phyloP scores from a whole-genome alignment of 2,329 filamentous ascomycete species.

The Fusarium burgessii region DNA sequence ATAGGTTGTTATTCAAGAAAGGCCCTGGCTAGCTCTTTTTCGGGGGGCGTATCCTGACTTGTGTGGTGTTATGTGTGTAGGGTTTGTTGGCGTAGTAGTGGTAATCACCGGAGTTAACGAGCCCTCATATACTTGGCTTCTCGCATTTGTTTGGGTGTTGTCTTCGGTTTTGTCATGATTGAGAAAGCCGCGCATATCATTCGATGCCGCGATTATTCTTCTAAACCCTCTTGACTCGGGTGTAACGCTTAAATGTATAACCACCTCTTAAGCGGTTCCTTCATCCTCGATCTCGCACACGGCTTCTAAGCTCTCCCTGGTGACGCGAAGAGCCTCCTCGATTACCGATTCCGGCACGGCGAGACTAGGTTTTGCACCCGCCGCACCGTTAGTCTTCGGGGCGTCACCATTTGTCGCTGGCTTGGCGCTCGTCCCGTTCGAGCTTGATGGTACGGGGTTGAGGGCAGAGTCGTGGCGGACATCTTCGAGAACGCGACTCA shows the following conservation, averaged over 20 bases:
- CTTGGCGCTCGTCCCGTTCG: constrained; percentile 51
- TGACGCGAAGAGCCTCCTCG: constrained; percentile 71
- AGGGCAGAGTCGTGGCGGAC: constrained; percentile 63
- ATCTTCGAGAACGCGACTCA: constrained; percentile 71
- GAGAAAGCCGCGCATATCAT: not conserved
- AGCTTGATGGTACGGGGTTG: constrained; percentile 41
- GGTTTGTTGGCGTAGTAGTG: not conserved
- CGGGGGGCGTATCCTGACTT: not conserved
- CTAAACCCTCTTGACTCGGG: not conserved
- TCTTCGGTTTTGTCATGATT: constrained; percentile 1
- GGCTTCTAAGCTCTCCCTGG: constrained; percentile 68
- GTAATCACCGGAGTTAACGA: not conserved
- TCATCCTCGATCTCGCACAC: constrained; percentile 57
- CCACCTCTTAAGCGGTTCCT: constrained; percentile 3
- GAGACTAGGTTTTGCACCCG: constrained; percentile 54
- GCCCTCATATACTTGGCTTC: not conserved
- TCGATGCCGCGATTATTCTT: not conserved
- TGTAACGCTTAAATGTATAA: not conserved
- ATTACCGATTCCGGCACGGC: constrained; percentile 71
- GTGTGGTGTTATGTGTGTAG: not conserved
- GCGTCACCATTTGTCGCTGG: constrained; percentile 49
- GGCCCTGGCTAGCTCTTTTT: not conserved
- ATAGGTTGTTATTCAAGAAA: constrained; percentile 18
- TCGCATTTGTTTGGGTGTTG: not conserved
- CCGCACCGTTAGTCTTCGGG: constrained; percentile 46